phyloP scores from a whole-genome alignment of 1,284 basidiomycete genomes.

The Rhizoctonia solani region DNA sequence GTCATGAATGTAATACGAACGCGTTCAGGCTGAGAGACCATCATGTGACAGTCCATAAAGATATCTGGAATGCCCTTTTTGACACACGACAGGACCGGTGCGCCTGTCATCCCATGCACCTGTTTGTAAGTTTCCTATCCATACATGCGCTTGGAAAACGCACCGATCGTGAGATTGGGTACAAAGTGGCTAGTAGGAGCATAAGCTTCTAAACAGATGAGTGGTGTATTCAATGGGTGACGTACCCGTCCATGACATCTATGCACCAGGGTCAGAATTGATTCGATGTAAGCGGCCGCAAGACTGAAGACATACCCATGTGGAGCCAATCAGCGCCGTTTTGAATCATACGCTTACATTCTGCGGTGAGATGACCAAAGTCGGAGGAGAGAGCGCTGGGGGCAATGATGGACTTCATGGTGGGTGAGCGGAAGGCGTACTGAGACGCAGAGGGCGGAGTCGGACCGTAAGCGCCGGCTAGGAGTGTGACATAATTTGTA shows the following conservation, averaged over 20 bases:
- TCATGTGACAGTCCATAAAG: slow-evolving; percentile 99
- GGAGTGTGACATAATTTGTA: not conserved
- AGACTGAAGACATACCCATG: slow-evolving; percentile 69
- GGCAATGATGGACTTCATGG: slow-evolving; percentile 85
- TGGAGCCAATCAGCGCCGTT: slow-evolving; percentile 94
- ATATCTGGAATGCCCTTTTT: slow-evolving; percentile 88
- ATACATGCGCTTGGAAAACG: slow-evolving; percentile 24
- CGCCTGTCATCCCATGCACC: slow-evolving; percentile 58
- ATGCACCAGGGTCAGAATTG: slow-evolving; percentile 33
- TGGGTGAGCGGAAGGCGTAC: slow-evolving; percentile 25
- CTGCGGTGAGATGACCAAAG: slow-evolving; percentile 86
- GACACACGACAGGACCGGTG: slow-evolving; percentile 89
- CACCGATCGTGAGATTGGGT: slow-evolving; percentile 96
- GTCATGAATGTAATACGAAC: slow-evolving; percentile 51
- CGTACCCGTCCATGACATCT: slow-evolving; percentile 97
- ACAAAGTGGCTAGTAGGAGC: slow-evolving; percentile 81
- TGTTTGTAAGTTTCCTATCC: slow-evolving; percentile 1
- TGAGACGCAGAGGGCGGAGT: not conserved
- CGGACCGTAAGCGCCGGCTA: too few species aligned
- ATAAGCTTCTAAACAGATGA: not conserved
- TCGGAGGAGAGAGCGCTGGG: slow-evolving; percentile 94
- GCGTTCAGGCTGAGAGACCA: slow-evolving; percentile 93
- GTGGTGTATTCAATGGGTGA: not conserved
- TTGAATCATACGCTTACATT: slow-evolving; percentile 92
- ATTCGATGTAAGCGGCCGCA: slow-evolving; percentile 26